These are phyloP conservation scores for Citrullus colocynthis DNA, from an alignment of 306 rosid genomes.

Conservation along the genomic window DNA sequence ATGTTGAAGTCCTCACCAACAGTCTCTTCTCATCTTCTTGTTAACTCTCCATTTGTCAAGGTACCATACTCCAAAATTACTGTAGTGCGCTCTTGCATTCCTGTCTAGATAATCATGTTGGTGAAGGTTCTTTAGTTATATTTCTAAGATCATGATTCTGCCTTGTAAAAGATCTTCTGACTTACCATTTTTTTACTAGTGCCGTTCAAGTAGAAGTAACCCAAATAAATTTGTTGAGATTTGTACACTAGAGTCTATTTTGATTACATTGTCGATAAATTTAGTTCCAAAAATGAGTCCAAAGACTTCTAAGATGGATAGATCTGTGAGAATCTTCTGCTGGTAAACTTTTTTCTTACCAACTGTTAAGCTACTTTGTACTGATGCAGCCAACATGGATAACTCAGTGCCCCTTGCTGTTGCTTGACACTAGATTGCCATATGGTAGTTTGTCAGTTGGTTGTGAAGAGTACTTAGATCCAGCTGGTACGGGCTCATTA, in stretches of 20 bases:
- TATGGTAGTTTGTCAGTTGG: slow-evolving; percentile 71
- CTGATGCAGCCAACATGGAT: slow-evolving; percentile 63
- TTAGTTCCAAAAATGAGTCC: neutral
- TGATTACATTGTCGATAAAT: neutral
- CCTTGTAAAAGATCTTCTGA: neutral
- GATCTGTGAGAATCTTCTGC: neutral
- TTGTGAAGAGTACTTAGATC: slow-evolving; percentile 69
- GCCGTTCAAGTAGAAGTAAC: neutral
- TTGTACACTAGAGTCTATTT: neutral
- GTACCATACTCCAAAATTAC: slow-evolving; percentile 20
- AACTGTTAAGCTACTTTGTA: neutral
- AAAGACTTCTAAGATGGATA: neutral
- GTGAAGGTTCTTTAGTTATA: neutral
- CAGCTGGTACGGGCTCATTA: slow-evolving; percentile 73
- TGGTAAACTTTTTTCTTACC: neutral
- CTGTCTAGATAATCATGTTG: neutral
- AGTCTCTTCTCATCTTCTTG: slow-evolving; percentile 67
- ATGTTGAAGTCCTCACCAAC: slow-evolving; percentile 43
- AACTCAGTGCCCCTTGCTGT: slow-evolving; percentile 70
- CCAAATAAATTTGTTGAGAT: neutral
- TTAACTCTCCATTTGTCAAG: slow-evolving; percentile 71
- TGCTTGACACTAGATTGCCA: slow-evolving; percentile 82
- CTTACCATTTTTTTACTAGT: neutral
- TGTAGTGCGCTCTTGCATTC: neutral
- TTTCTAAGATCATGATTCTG: neutral